Base-by-base conservation (phyloP, 345 rosid genomes). In the Hibiscus tridactylites region DNA sequence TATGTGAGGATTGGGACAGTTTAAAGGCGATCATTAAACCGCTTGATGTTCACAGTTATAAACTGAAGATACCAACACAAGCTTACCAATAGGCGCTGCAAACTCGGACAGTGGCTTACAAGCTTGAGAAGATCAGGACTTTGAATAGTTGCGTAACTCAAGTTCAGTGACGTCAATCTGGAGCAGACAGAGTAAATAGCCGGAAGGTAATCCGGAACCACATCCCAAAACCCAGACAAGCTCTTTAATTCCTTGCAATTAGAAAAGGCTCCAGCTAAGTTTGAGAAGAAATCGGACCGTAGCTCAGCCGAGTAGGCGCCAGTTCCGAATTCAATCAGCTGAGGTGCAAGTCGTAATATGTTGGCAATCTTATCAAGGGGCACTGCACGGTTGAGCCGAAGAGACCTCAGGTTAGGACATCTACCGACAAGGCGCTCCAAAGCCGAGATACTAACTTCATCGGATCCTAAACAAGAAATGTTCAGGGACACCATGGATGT, bases 161-260 rank as follows among this genome's bases (percentile, higher is more conserved):
- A 88, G 86, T 94, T 94, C 84, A 94, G 79, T 19, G 93, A 82
- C 26, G 87, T 90, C 58, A 94, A 77, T 56, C 88, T 80, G 68
- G 90, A 79, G 73, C 97, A 91, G 19, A 90, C 80, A 21, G 93
- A 75, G 78, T 90, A 91, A 68, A 87, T 70, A 47, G 90, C 91
- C 21, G 98, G 90, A 63, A 94, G 91, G 78, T 90, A 91, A 65
- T 84, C 85, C 12, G 98, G 94, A 60, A 83, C 89, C 17, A 82
- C 85, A 75, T 94, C 97, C 98, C 96, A 91, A 68, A 94, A 88
- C 69, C 97, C 97, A 42, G 97, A 91, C 61, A 94, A 82, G 71
- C 91, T 76, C 82, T 75, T 86, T 56, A 94, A 84, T 28, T 88
- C 83, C 75, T 81, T 88, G 75, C 93, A 88, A 31, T 83, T 83